Evolutionary conservation across 2,329 filamentous ascomycete species (phyloP).

Genomic region (Colletotrichum tofieldiae): DNA sequence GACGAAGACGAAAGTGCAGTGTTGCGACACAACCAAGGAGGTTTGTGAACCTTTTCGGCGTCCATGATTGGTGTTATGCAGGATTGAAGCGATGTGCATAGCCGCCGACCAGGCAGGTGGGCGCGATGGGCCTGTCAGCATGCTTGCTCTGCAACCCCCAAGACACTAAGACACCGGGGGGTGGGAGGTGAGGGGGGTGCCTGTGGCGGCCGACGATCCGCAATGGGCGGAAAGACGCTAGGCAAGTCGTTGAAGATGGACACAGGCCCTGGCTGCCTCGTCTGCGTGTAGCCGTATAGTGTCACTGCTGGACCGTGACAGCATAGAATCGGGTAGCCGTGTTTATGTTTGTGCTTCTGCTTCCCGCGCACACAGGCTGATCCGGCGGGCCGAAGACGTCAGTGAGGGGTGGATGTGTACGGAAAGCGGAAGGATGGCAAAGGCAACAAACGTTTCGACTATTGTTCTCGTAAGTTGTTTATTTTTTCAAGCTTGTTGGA

Average conservation of each 20-base stretch:
- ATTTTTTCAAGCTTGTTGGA: slow-evolving; percentile 12
- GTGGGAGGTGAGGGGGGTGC: slow-evolving; percentile 14
- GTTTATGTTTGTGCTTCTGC: slow-evolving; percentile 10
- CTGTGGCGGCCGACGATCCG: slow-evolving; percentile 33
- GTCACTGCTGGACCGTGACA: slow-evolving; percentile 5
- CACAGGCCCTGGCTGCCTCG: slow-evolving; percentile 7
- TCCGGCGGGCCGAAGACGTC: slow-evolving; percentile 14
- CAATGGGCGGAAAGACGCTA: slow-evolving; percentile 18
- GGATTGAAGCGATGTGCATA: slow-evolving; percentile 42
- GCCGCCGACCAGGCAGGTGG: slow-evolving; percentile 38
- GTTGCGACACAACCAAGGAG: slow-evolving; percentile 4
- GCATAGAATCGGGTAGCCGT: background rate
- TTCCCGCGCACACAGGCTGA: slow-evolving; percentile 3
- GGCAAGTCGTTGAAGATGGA: slow-evolving; percentile 20
- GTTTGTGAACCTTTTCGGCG: slow-evolving; percentile 25
- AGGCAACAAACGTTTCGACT: slow-evolving; percentile 7
- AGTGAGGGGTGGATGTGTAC: background rate
- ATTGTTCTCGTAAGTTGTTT: background rate
- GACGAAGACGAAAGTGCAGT: slow-evolving; percentile 1
- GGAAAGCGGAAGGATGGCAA: background rate
- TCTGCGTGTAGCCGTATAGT: slow-evolving; percentile 11
- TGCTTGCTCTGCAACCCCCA: slow-evolving; percentile 16
- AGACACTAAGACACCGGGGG: background rate
- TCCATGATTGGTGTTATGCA: slow-evolving; percentile 38
- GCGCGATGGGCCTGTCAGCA: slow-evolving; percentile 33